A percentile compares a stretch with the other conserved stretches of the same genome.
These are phyloP conservation scores for Bryoglossum gracile DNA, from an alignment of 495 filamentous ascomycete genomes.

Conservation along the genomic window DNA sequence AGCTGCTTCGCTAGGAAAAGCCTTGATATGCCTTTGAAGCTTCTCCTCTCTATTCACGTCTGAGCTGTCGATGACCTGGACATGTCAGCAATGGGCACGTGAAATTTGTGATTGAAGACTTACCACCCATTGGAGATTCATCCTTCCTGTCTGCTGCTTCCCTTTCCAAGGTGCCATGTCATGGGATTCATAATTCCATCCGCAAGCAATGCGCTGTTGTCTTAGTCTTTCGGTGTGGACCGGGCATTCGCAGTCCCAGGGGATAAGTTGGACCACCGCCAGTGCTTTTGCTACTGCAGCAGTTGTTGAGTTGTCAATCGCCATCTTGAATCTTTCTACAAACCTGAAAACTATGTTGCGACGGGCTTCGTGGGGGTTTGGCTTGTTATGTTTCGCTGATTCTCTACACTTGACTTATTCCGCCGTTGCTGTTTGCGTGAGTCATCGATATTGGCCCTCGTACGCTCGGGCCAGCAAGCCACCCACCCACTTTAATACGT, in stretches of 20 bases:
- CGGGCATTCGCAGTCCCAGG: slow-evolving; percentile 32
- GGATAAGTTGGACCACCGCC: slow-evolving; percentile 29
- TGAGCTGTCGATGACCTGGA: slow-evolving; percentile 10
- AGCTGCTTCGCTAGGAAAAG: slow-evolving; percentile 21
- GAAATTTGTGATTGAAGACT: not conserved
- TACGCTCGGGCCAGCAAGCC: too few species aligned
- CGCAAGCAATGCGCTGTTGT: slow-evolving; percentile 35
- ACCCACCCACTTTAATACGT: too few species aligned
- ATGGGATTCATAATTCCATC: slow-evolving; percentile 29
- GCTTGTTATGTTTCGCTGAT: too few species aligned
- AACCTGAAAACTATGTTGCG: too few species aligned
- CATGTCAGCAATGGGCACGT: not conserved
- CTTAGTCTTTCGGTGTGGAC: slow-evolving; percentile 31
- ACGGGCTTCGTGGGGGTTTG: too few species aligned
- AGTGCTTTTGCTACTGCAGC: too few species aligned
- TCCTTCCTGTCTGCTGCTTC: slow-evolving; percentile 8
- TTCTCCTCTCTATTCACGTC: slow-evolving; percentile 3
- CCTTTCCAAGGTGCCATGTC: not conserved
- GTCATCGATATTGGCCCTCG: too few species aligned
- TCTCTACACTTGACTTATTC: too few species aligned
- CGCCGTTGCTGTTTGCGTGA: too few species aligned
- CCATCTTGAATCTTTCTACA: too few species aligned
- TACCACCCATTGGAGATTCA: slow-evolving; percentile 19
- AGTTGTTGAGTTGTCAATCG: too few species aligned
- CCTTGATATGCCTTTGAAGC: slow-evolving; percentile 7